phyloP scores from a whole-genome alignment of 2,329 filamentous ascomycete species.

The Pseudogymnoascus sp. region DNA sequence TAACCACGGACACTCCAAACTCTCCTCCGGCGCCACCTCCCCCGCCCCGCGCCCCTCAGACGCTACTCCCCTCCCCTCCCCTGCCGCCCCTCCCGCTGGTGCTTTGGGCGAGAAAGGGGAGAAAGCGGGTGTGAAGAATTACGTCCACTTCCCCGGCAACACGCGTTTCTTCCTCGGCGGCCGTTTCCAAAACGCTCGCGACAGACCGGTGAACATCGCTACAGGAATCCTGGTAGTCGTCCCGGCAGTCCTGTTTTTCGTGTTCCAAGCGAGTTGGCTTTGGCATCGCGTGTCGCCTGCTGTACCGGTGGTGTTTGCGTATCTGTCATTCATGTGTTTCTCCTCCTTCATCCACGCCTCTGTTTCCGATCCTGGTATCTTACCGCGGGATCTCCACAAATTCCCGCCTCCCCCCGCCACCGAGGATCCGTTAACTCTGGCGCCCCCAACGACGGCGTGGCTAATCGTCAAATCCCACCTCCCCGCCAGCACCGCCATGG shows the following conservation, averaged over 20 bases:
- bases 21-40: conserved; percentile 73
- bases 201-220: conserved; percentile 79
- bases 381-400: conserved; percentile 83
- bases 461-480: conserved; percentile 77
- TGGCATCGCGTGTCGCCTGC: conserved; percentile 86
- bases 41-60: conserved; percentile 51
- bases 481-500: conserved; percentile 73
- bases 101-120: conserved; percentile 17
- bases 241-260: conserved; percentile 75
- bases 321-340: conserved; percentile 81
- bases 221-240: conserved; percentile 75
- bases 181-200: conserved; percentile 76
- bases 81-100: conserved; percentile 7
- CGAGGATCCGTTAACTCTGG: conserved; percentile 72
- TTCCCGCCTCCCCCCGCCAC: conserved; percentile 69
- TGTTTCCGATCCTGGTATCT: conserved; percentile 81
- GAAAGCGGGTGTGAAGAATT: conserved; percentile 46
- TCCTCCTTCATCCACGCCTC: conserved; percentile 94
- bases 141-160: conserved; percentile 90
- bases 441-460: conserved; percentile 88
- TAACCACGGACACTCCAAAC: conserved; percentile 64
- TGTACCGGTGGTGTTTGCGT: conserved; percentile 81
- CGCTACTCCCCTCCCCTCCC: conserved; percentile 10
- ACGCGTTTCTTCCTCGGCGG: conserved; percentile 83
- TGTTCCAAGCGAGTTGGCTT: conserved; percentile 67